A percentile compares a stretch with the other conserved stretches of the same genome.
Conservation (phyloP, 2,329 filamentous ascomycete species). For the Clonostachys rhizophaga region DNA sequence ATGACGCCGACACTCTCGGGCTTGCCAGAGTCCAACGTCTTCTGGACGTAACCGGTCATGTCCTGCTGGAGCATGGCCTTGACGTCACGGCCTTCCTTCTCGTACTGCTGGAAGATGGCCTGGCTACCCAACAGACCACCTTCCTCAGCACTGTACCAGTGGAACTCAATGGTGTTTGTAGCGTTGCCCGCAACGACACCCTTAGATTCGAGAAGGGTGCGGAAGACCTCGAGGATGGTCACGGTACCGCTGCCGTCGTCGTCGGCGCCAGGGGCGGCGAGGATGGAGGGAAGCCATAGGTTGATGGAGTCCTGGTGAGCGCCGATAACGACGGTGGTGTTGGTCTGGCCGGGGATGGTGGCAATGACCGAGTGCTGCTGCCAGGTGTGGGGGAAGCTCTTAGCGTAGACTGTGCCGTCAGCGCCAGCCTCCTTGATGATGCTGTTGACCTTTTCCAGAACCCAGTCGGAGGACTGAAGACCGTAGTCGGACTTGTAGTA, state of each 20-base stretch:
- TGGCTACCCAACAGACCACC: slow-evolving; percentile 83
- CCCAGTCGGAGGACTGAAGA: slow-evolving; percentile 81
- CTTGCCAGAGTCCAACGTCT: slow-evolving; percentile 76
- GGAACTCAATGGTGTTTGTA: slow-evolving; percentile 88
- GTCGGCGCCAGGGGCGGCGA: slow-evolving; percentile 88
- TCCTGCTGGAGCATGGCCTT: slow-evolving; percentile 98
- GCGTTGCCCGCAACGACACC: slow-evolving; percentile 67
- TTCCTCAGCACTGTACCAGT: slow-evolving; percentile 93
- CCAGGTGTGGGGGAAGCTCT: slow-evolving; percentile 79
- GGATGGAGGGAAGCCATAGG: slow-evolving; percentile 76
- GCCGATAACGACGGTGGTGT: slow-evolving; percentile 82
- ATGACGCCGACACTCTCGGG: slow-evolving; percentile 88
- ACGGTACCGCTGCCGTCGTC: slow-evolving; percentile 92
- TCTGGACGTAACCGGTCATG: slow-evolving; percentile 88
- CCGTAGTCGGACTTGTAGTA: slow-evolving; percentile 80
- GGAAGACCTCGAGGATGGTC: slow-evolving; percentile 88
- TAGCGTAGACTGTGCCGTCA: slow-evolving; percentile 60
- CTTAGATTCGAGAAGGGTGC: slow-evolving; percentile 70
- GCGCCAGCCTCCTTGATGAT: slow-evolving; percentile 71
- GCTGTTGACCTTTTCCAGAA: slow-evolving; percentile 68
- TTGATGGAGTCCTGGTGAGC: slow-evolving; percentile 97
- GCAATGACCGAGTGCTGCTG: slow-evolving; percentile 88
- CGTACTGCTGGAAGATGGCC: slow-evolving; percentile 81
- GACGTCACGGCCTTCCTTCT: slow-evolving; percentile 66
- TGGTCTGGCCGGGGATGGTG: slow-evolving; percentile 79